phyloP scores from a whole-genome alignment of 163 green algal genomes.

The Scenedesmus sp. region DNA sequence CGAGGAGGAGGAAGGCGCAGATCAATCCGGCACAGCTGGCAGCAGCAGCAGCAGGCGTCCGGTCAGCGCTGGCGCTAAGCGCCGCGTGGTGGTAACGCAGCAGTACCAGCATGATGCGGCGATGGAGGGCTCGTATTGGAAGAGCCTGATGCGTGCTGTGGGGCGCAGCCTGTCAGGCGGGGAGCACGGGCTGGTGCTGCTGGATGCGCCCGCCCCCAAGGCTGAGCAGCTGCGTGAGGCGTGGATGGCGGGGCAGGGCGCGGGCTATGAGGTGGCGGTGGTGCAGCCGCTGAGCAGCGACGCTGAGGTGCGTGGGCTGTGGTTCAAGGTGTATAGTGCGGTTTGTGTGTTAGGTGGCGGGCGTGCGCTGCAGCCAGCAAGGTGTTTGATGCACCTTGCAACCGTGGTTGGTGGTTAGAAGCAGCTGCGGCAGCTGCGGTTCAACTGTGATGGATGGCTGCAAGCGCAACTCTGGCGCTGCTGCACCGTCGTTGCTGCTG shows the following conservation, averaged over 20 bases:
- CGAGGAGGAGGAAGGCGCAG: background rate
- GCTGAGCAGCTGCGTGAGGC: conserved; percentile 46
- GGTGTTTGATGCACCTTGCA: background rate
- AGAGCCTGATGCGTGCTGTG: conserved; percentile 14
- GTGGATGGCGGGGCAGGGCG: conserved; percentile 37
- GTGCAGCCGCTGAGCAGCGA: conserved; percentile 27
- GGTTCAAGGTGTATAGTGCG: too few species aligned
- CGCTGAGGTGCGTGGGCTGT: conserved; percentile 20
- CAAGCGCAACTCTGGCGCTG: background rate
- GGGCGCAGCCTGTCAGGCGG: conserved; percentile 23
- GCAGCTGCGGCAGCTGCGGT: background rate
- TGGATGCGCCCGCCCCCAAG: conserved; percentile 29
- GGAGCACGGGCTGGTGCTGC: conserved; percentile 27
- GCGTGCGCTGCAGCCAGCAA: background rate
- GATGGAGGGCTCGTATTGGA: conserved; percentile 27
- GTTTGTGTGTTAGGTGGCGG: background rate
- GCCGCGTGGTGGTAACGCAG: conserved; percentile 26
- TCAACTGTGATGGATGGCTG: background rate
- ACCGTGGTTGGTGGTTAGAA: background rate
- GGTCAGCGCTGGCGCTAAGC: background rate
- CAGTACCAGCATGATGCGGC: conserved; percentile 45
- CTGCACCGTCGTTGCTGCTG: background rate
- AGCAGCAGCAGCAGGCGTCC: background rate
- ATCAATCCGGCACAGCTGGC: background rate
- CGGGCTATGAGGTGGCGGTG: conserved; percentile 37